phyloP scores from a whole-genome alignment of 2,329 filamentous ascomycete genomes.

The Pseudogymnoascus sp. region DNA sequence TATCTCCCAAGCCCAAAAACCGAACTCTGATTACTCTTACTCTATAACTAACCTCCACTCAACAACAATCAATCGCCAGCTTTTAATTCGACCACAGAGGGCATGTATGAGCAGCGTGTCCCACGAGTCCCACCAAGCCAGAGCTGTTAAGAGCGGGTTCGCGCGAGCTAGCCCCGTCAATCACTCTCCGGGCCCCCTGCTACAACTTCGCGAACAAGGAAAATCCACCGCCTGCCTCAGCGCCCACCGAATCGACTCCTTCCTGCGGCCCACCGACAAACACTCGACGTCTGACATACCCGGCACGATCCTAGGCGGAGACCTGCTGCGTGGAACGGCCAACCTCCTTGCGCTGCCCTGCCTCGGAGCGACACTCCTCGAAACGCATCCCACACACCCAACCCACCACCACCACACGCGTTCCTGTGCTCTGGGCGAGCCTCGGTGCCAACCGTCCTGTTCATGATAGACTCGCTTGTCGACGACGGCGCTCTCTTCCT shows the following conservation, averaged over 20 bases:
- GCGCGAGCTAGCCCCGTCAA: not conserved
- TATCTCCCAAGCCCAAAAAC: not conserved
- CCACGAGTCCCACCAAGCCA: not conserved
- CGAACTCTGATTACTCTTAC: not conserved
- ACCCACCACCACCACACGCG: not conserved
- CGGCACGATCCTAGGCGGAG: not conserved
- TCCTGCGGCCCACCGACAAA: not conserved
- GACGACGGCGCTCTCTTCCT: not conserved
- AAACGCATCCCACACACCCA: not conserved
- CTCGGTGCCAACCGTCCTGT: not conserved
- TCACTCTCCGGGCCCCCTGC: not conserved
- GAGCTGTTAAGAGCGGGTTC: not conserved
- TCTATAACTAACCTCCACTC: not conserved
- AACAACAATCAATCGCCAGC: not conserved
- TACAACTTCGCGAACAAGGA: not conserved
- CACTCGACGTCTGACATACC: not conserved
- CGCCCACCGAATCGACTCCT: not conserved
- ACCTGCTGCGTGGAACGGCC: not conserved
- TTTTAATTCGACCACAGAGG: not conserved
- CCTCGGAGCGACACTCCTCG: not conserved
- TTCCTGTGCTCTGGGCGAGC: not conserved
- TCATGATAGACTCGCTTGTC: not conserved
- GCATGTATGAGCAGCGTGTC: not conserved
- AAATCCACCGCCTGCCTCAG: not conserved
- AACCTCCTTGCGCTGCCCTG: not conserved